These are phyloP conservation scores for Cotoneaster glaucophyllus DNA, from an alignment of 306 rosid genomes.

Conservation along the genomic window DNA sequence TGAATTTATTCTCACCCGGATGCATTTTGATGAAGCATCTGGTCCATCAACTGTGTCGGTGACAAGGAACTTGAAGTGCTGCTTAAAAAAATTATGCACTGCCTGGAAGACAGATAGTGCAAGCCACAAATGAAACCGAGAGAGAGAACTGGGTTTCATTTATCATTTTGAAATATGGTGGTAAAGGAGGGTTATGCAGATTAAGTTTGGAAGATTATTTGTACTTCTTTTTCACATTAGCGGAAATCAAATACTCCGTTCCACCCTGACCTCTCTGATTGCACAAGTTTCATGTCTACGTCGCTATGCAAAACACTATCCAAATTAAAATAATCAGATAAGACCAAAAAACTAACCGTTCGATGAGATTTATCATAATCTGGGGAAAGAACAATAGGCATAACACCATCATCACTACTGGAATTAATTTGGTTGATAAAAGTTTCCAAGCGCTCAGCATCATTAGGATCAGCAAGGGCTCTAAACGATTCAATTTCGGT, in stretches of 20 bases:
- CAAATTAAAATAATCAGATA: neutral
- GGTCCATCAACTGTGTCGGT: conserved; percentile 85
- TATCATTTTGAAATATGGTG: neutral
- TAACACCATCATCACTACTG: conserved; percentile 38
- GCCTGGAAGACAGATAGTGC: conserved; percentile 49
- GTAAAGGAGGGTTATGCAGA: neutral
- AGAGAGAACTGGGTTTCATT: neutral
- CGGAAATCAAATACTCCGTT: neutral
- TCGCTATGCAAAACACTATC: neutral
- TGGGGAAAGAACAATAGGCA: conserved; percentile 66
- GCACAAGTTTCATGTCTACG: neutral
- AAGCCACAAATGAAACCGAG: neutral
- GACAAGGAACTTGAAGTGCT: conserved; percentile 80
- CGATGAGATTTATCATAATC: conserved; percentile 72
- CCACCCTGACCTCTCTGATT: conserved; percentile 1
- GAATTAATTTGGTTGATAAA: conserved; percentile 51
- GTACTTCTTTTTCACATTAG: neutral
- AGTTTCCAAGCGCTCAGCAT: conserved; percentile 51
- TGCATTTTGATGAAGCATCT: conserved; percentile 80
- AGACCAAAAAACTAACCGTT: conserved; percentile 53
- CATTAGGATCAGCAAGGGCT: conserved; percentile 61
- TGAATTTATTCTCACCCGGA: conserved; percentile 74
- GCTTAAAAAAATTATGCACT: conserved; percentile 78
- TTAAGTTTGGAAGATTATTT: neutral
- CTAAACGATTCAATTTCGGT: conserved; percentile 65